These are phyloP conservation scores for Penicillium ochrochloron DNA, from an alignment of 495 filamentous ascomycete species.

Conservation along the genomic window DNA sequence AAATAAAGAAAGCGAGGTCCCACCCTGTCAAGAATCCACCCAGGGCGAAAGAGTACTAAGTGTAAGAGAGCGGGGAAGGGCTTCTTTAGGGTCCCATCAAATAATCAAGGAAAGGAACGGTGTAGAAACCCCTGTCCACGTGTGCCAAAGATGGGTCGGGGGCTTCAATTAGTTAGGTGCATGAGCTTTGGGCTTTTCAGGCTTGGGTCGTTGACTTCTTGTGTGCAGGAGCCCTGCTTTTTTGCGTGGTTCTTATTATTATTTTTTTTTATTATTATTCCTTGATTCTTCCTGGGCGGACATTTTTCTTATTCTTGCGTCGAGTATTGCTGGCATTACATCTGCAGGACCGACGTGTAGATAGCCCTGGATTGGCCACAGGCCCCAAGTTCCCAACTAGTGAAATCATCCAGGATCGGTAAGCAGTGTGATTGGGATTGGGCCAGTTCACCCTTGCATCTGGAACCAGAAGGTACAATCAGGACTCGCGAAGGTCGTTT, in stretches of 20 bases:
- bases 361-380: not conserved
- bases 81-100: constrained; percentile 14
- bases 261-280: not conserved
- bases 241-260: too few species aligned
- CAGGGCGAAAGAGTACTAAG: not conserved
- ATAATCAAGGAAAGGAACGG: constrained; percentile 5
- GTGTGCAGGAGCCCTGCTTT: not conserved
- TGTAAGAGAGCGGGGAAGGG: constrained; percentile 11
- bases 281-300: not conserved
- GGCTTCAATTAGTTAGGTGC: constrained; percentile 6
- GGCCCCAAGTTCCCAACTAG: constrained; percentile 7
- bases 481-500: constrained; percentile 21
- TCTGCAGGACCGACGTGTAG: constrained; percentile 16
- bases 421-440: constrained; percentile 22
- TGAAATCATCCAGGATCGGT: constrained; percentile 1
- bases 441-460: constrained; percentile 31
- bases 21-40: constrained; percentile 26
- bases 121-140: constrained; percentile 28
- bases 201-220: not conserved
- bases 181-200: constrained; percentile 8
- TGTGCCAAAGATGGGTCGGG: constrained; percentile 19
- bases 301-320: constrained; percentile 1
- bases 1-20: constrained; percentile 16
- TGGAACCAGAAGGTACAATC: constrained; percentile 10
- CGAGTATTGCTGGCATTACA: constrained; percentile 15